Evolutionary conservation across 2,329 filamentous ascomycete genomes (phyloP).

Genomic region (Incumbomyces lentus): DNA sequence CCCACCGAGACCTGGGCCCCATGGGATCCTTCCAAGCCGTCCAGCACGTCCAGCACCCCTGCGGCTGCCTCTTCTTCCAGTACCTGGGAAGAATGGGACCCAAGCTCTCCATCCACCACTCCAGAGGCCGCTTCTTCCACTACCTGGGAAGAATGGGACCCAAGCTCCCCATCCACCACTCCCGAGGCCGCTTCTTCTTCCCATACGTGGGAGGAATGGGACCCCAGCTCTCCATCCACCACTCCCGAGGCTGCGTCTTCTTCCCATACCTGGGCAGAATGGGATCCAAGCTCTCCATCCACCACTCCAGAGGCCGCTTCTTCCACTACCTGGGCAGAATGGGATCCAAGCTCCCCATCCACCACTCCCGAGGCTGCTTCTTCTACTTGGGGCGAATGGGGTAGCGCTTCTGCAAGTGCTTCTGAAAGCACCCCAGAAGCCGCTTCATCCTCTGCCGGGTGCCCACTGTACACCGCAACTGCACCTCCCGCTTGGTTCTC

Average conservation of each 20-base stretch:
- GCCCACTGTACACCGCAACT: conserved; percentile 11
- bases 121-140: background rate
- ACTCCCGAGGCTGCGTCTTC: too few species aligned
- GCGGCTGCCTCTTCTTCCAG: conserved; percentile 1
- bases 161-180: too few species aligned
- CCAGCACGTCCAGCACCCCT: background rate
- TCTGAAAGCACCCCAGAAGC: conserved; percentile 11
- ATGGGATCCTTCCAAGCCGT: background rate
- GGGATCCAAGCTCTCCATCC: background rate
- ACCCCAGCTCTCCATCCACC: too few species aligned
- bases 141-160: too few species aligned
- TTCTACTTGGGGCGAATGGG: conserved; percentile 2
- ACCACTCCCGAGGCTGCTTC: too few species aligned
- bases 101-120: background rate
- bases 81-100: background rate
- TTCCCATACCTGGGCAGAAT: background rate
- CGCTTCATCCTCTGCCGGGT: conserved; percentile 1
- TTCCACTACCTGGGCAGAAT: conserved; percentile 7
- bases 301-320: conserved; percentile 2
- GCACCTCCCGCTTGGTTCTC: conserved; percentile 13
- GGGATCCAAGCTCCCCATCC: background rate
- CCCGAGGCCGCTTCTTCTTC: background rate
- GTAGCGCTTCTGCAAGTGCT: background rate
- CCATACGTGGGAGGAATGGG: too few species aligned
- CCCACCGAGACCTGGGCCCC: background rate